Evolutionary conservation across 2,329 filamentous ascomycete genomes (phyloP), one percentile per base, ranked within the genome.

Genomic region (Fusarium sacchari): DNA sequence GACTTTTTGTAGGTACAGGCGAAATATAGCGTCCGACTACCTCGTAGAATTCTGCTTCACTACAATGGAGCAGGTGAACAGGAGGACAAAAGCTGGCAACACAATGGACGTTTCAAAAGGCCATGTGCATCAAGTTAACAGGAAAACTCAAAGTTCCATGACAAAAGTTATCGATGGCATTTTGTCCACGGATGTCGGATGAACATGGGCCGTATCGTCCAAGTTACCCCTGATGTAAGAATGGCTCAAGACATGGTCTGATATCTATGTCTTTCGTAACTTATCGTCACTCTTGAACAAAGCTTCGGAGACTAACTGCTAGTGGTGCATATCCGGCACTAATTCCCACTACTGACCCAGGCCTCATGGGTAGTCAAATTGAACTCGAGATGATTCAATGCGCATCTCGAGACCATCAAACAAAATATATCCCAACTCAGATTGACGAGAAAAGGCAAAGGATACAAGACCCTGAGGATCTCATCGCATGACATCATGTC

Each of bases 281-380:
- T 32, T 39, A 30, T 32, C 37, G 15, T 44, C 28, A 20, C 28
- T 28, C 11, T 15, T 36, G 26, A 65, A 26, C 32, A 52, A 46
- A 60, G 43, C 43, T 20, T 50, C 30, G n/a, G 46, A 34, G 34
- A 12, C 62, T 65, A 63, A 47, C 58, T 63, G n/a, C n/a, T 63
- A 63, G 20, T 24, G 28, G 40, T 63, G 28, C 18, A 22, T 12
- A 40, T 34, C 62, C 46, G 47, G 13, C 46, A 40, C 62, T 63
- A 47, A 46, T 15, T 13, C 30, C 40, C 58, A 22, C 43, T 46
- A 62, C 26, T 44, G 11, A 24, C n/a, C 20, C 8, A 28, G 30
- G 30, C 20, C n/a, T 56, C 37, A 18, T 14, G 24, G 20, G 20
- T 62, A 28, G 39, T 14, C 32, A 63, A 46, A 44, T 52, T 62